Conservation (phyloP, 1,284 basidiomycete genomes). For the Naganishia liquefaciens region DNA sequence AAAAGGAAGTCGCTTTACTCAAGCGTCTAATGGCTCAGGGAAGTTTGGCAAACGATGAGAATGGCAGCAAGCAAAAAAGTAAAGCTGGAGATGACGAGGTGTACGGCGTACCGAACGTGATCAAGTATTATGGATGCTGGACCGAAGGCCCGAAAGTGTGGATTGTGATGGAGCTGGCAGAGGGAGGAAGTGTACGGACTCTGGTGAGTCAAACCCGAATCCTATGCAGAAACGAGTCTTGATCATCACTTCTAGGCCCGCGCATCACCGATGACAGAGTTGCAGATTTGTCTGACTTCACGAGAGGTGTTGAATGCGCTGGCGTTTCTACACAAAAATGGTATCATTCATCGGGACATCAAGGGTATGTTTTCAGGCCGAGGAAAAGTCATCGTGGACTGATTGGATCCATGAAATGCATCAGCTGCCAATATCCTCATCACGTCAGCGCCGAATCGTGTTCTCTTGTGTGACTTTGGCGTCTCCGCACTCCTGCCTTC, state of each 20-base stretch:
- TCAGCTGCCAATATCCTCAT: slow-evolving; percentile 88
- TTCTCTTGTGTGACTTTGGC: slow-evolving; percentile 95
- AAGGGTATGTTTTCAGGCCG: slow-evolving; percentile 59
- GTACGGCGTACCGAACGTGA: slow-evolving; percentile 67
- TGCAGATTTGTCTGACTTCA: slow-evolving; percentile 81
- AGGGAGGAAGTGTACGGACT: slow-evolving; percentile 90
- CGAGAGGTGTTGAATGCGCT: slow-evolving; percentile 86
- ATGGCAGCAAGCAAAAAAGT: slow-evolving; percentile 30
- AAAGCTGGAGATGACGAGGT: slow-evolving; percentile 25
- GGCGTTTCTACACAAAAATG: slow-evolving; percentile 83
- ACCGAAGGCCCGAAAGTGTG: slow-evolving; percentile 93
- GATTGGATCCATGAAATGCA: too few relatives aligned
- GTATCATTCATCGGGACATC: slow-evolving; percentile 95
- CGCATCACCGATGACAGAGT: slow-evolving; percentile 82
- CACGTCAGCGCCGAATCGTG: slow-evolving; percentile 73
- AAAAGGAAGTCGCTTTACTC: slow-evolving; percentile 90
- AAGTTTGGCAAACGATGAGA: slow-evolving; percentile 18
- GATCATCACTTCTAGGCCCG: slow-evolving; percentile 61
- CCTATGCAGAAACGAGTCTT: neutral
- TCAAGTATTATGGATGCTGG: slow-evolving; percentile 93
- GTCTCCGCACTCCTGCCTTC: slow-evolving; percentile 90
- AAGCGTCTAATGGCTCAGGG: slow-evolving; percentile 70
- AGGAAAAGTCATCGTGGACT: neutral
- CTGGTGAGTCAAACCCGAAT: slow-evolving; percentile 57
- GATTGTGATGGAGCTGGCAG: slow-evolving; percentile 98